phyloP scores from a whole-genome alignment of 371 early-diverging fungal genomes.

The Phascolomyces articulosus region DNA sequence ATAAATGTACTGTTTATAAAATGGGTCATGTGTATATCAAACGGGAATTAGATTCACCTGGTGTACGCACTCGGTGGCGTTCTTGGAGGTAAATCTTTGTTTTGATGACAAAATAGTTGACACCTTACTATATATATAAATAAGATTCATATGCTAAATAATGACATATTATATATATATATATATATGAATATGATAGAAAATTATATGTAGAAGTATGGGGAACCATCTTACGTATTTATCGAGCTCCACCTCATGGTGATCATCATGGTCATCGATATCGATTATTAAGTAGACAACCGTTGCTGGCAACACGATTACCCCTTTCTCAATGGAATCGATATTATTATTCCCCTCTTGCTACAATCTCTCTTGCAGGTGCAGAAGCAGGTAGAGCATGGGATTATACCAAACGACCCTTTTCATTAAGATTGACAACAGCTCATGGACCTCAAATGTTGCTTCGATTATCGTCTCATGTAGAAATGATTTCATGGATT shows the following conservation, averaged over 20 bases:
- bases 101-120: too few species aligned
- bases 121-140: too few species aligned
- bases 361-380: slow-evolving; percentile 36
- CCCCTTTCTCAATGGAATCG: slow-evolving; percentile 30
- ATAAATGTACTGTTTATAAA: slow-evolving; percentile 47
- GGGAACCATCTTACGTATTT: slow-evolving; percentile 45
- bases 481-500: slow-evolving; percentile 52
- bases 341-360: slow-evolving; percentile 34
- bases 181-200: slow-evolving; percentile 15
- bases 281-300: slow-evolving; percentile 6
- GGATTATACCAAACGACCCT: slow-evolving; percentile 47
- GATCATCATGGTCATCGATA: background rate
- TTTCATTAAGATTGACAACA: slow-evolving; percentile 38
- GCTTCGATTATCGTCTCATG: slow-evolving; percentile 33
- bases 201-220: slow-evolving; percentile 47
- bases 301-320: slow-evolving; percentile 15
- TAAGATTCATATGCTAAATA: too few species aligned
- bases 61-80: slow-evolving; percentile 32
- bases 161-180: too few species aligned
- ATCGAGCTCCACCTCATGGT: slow-evolving; percentile 33
- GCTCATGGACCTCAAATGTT: slow-evolving; percentile 47
- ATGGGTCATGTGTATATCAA: slow-evolving; percentile 53
- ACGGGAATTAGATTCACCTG: slow-evolving; percentile 43
- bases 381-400: slow-evolving; percentile 47
- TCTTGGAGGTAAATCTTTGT: slow-evolving; percentile 38